Percentiles rank a stretch among this genome's conserved stretches.
Conservation (phyloP, 352 stramenopile genomes). For the Globisporangium carolinianum region DNA sequence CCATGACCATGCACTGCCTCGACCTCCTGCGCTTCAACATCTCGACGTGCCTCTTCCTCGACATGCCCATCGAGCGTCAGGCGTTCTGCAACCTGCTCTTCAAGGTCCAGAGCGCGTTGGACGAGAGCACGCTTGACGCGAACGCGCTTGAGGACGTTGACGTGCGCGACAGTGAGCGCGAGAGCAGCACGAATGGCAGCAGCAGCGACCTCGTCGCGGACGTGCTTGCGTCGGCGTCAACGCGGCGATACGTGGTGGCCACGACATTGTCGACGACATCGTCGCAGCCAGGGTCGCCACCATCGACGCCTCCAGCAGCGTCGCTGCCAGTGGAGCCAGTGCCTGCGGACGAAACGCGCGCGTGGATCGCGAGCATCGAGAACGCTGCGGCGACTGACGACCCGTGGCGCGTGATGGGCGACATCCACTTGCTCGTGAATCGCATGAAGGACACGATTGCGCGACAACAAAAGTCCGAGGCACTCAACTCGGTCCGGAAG, state of each 20-base stretch:
- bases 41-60: constrained; percentile 78
- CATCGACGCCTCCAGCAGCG: neutral
- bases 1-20: constrained; percentile 73
- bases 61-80: constrained; percentile 65
- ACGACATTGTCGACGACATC: too few relatives aligned
- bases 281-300: neutral
- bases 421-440: constrained; percentile 87
- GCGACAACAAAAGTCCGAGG: constrained; percentile 68
- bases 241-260: too few relatives aligned
- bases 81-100: constrained; percentile 69
- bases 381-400: constrained; percentile 55
- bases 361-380: constrained; percentile 66
- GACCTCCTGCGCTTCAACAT: constrained; percentile 78
- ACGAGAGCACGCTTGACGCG: constrained; percentile 16
- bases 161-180: neutral
- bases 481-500: constrained; percentile 81
- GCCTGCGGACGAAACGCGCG: constrained; percentile 4
- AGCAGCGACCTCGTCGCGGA: neutral
- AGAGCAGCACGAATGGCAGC: constrained; percentile 3
- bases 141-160: neutral
- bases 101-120: constrained; percentile 64
- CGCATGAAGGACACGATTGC: constrained; percentile 88
- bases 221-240: too few relatives aligned
- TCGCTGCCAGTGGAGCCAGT: neutral
- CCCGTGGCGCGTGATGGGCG: constrained; percentile 76